These are phyloP conservation scores for Gossypium aridum DNA, from an alignment of 441 rosid genomes.

Conservation along the genomic window DNA sequence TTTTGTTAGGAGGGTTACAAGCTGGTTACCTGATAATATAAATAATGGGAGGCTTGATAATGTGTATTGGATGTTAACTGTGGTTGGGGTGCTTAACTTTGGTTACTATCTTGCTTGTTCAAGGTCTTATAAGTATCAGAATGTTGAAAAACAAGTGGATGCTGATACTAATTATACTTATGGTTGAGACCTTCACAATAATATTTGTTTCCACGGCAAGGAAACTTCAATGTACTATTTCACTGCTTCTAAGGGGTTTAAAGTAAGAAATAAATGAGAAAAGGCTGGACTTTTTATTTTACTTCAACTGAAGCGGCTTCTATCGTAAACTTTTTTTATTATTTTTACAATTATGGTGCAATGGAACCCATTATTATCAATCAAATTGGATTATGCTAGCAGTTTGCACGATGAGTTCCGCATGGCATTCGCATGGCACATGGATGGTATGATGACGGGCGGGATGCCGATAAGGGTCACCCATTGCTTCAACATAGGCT, in stretches of 20 bases:
- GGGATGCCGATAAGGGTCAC: no score
- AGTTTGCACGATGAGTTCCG: no score
- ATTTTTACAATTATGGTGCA: no score
- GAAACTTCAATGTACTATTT: neutral
- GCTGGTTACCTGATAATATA: slow-evolving; percentile 38
- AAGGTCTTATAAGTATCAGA: neutral
- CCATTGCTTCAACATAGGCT: no score
- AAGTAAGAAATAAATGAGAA: no score
- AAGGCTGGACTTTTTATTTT: no score
- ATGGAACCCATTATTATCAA: no score
- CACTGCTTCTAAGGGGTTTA: neutral
- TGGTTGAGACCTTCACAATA: neutral
- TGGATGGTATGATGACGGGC: no score
- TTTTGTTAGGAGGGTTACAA: slow-evolving; percentile 21
- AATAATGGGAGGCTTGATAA: slow-evolving; percentile 38
- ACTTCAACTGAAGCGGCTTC: no score
- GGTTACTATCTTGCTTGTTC: slow-evolving; percentile 10
- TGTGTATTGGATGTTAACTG: slow-evolving; percentile 35
- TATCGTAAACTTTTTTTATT: no score
- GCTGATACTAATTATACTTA: neutral
- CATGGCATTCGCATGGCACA: no score
- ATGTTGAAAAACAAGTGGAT: slow-evolving; percentile 1
- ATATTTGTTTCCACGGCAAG: neutral
- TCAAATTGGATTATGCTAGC: no score
- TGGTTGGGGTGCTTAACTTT: slow-evolving; percentile 2